Conservation (phyloP, 768 basidiomycete genomes). For the Tricholoma matsutake region DNA sequence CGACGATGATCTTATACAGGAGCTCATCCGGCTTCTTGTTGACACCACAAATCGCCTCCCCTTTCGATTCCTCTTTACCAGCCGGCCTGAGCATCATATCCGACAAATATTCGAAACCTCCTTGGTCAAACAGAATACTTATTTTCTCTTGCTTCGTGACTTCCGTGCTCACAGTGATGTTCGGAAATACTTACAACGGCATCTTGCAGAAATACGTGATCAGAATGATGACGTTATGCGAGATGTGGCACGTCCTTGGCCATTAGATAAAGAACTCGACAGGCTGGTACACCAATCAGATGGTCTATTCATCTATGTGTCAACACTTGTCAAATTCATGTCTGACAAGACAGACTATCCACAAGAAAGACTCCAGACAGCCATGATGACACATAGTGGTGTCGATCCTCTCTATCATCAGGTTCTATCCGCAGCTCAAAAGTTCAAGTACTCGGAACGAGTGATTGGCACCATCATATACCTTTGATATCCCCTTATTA, state of each 20-base stretch:
- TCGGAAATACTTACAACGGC: background rate
- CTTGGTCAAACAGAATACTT: too few species aligned
- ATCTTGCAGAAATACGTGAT: background rate
- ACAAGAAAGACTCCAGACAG: too few species aligned
- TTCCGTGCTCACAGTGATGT: background rate
- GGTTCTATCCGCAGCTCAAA: too few species aligned
- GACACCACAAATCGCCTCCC: background rate
- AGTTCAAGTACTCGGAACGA: background rate
- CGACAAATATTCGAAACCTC: background rate
- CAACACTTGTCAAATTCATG: background rate
- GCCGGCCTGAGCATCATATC: background rate
- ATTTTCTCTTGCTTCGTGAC: background rate
- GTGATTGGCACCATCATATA: background rate
- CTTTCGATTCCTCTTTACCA: background rate
- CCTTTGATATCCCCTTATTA: background rate
- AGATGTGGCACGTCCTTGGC: background rate
- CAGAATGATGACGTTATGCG: background rate
- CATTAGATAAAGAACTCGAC: background rate
- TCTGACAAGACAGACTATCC: too few species aligned
- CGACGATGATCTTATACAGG: background rate
- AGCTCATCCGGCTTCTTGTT: background rate
- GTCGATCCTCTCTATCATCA: too few species aligned
- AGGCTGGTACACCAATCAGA: background rate
- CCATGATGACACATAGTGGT: too few species aligned
- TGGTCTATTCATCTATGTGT: background rate